A percentile compares a stretch with the other conserved stretches of the same genome.
These are phyloP conservation scores for Agroathelia rolfsii DNA, from an alignment of 1,284 basidiomycete species.

Conservation along the genomic window DNA sequence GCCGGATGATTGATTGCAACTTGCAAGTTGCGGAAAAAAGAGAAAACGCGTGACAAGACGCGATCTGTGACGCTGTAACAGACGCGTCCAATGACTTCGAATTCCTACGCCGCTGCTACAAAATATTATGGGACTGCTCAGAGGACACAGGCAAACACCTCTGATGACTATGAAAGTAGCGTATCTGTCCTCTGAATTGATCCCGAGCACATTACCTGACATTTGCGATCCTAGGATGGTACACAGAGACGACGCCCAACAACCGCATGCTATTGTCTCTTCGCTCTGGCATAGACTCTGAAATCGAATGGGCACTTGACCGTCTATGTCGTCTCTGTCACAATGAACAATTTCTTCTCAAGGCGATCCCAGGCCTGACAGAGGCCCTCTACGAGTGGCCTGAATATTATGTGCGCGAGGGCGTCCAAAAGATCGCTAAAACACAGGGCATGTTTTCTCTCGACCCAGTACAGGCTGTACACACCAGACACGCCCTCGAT, in stretches of 20 bases:
- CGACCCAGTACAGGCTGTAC: conserved; percentile 36
- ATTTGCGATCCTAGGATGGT: conserved; percentile 50
- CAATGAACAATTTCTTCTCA: conserved; percentile 65
- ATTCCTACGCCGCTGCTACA: conserved; percentile 15
- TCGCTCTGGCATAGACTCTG: conserved; percentile 62
- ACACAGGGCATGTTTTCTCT: conserved; percentile 42
- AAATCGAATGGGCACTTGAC: conserved; percentile 75
- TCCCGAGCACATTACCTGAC: conserved; percentile 4
- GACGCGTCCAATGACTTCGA: conserved; percentile 5
- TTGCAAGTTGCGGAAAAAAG: no score
- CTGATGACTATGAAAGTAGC: conserved; percentile 68
- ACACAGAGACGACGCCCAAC: conserved; percentile 57
- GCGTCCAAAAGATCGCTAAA: conserved; percentile 32
- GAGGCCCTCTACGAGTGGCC: conserved; percentile 78
- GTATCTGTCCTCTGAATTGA: conserved; percentile 5
- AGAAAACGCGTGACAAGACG: no score
- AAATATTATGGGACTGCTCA: conserved; percentile 12
- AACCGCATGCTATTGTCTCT: conserved; percentile 79
- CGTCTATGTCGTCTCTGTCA: conserved; percentile 66
- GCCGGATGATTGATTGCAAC: no score
- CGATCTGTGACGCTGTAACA: conserved; percentile 17
- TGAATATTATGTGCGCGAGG: conserved; percentile 58
- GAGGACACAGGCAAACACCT: conserved; percentile 34
- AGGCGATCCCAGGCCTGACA: conserved; percentile 60
- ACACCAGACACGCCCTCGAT: conserved; percentile 60